These are phyloP conservation scores for Cladosporium sp. DNA, from an alignment of 2,329 filamentous ascomycete species.

Conservation along the genomic window DNA sequence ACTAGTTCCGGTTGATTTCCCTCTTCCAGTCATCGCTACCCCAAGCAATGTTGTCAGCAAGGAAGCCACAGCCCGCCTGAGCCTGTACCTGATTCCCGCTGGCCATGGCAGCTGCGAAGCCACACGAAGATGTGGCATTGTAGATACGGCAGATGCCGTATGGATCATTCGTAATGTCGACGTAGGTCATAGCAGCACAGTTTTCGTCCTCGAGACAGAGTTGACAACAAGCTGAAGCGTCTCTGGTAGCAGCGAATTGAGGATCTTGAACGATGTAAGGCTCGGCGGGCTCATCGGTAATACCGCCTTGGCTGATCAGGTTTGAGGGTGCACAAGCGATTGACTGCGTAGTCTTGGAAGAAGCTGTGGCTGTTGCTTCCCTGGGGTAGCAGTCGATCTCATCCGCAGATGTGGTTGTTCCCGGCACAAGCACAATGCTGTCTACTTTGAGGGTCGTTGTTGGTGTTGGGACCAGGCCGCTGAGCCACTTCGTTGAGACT, in stretches of 20 bases:
- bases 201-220: constrained; percentile 3
- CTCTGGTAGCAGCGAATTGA: not conserved
- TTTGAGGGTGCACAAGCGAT: constrained; percentile 9
- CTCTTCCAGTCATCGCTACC: not conserved
- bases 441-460: constrained; percentile 1
- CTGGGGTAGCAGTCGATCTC: constrained; percentile 1
- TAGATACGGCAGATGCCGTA: constrained; percentile 7
- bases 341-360: constrained; percentile 9
- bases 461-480: constrained; percentile 6
- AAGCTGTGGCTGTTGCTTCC: constrained; percentile 7
- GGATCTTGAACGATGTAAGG: constrained; percentile 4
- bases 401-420: not conserved
- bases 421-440: not conserved
- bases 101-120: not conserved
- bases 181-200: constrained; percentile 14
- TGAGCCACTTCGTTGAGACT: constrained; percentile 10
- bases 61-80: constrained; percentile 7
- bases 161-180: constrained; percentile 12
- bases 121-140: constrained; percentile 3
- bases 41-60: constrained; percentile 6
- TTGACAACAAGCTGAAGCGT: constrained; percentile 10
- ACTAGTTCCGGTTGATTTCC: not conserved
- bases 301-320: constrained; percentile 1
- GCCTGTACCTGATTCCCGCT: not conserved
- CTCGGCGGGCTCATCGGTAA: not conserved